phyloP scores from a whole-genome alignment of 805 yeast species.

The Teunomyces barrocoloradensis region DNA sequence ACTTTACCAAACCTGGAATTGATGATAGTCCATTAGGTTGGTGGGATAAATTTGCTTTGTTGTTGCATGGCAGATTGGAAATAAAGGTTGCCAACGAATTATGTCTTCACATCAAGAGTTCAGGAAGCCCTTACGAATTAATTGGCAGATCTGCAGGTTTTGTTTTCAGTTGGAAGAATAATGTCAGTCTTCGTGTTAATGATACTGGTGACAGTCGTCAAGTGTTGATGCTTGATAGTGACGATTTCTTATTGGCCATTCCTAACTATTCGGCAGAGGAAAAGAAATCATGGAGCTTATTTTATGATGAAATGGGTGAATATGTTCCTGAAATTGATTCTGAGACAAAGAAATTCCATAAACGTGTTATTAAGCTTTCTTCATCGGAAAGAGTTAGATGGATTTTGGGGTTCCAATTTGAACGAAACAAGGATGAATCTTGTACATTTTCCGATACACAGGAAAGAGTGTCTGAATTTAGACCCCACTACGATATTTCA shows the following conservation, averaged over 20 bases:
- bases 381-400: conserved; percentile 66
- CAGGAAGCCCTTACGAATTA: conserved; percentile 55
- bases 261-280: conserved; percentile 46
- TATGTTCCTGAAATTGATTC: conserved; percentile 17
- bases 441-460: conserved; percentile 34
- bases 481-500: conserved; percentile 62
- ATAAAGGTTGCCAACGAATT: conserved; percentile 51
- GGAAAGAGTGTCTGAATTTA: conserved; percentile 46
- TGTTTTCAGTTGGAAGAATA: conserved; percentile 62
- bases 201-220: conserved; percentile 48
- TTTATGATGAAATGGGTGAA: conserved; percentile 23
- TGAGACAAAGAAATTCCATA: conserved; percentile 33
- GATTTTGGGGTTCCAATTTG: conserved; percentile 74
- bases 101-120: conserved; percentile 62
- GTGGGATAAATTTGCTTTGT: conserved; percentile 54
- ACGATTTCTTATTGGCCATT: conserved; percentile 54
- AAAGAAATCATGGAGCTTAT: conserved; percentile 37
- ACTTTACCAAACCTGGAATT: conserved; percentile 44
- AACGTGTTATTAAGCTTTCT: conserved; percentile 52
- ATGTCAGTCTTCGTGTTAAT: conserved; percentile 50
- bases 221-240: conserved; percentile 52
- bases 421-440: conserved; percentile 45
- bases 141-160: conserved; percentile 61
- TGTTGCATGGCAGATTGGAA: conserved; percentile 51
- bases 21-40: conserved; percentile 47